Base-by-base conservation (phyloP, 176 grass and related monocot genomes). In the Coix lacrymajobi region DNA sequence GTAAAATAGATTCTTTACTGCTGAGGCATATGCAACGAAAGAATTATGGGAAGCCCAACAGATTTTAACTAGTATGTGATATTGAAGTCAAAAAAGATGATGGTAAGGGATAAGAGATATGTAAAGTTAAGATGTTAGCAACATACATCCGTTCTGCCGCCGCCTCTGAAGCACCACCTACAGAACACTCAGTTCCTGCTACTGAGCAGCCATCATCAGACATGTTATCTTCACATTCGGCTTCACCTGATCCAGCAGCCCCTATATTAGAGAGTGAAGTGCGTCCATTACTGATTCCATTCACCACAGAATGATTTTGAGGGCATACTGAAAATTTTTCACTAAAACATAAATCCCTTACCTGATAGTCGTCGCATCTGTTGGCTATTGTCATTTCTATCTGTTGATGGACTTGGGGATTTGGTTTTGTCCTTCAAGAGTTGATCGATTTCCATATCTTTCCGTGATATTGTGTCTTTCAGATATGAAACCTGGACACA, bases 391-490 rank as follows among this genome's bases (percentile, higher is more conserved):
- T 72, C 73, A 77, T 84, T 84, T 86, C 28, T 90, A 20, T 92
- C 85, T 68, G 32, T 80, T 43, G 69, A 45, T 83, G 76, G 71
- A 82, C 77, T 72, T 28, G 80, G 46, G 87, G 76, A 88, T 90
- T 85, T 92, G 36, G 70, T 48, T 83, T 87, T 94, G 32, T 89
- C 75, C 73, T 90, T 91, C 29, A 93, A 20, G 66, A 83, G 79
- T 45, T 92, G 93, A 51, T 94, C 93, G 2, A 99, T 96, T 87
- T 96, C 93, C 66, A 92, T 85, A 83, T 96, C 93, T 81, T 99
- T 99, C 45, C 66, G 92, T 64, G 86, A 71, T 90, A 96, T 76
- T 36, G 89, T 89, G 60, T 94, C 97, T 79, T 96, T 99, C 65
- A 99, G 89, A 85, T 84, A 99, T 76, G 91, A 82, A 81, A 99